A percentile compares a stretch with the other conserved stretches of the same genome.
These are phyloP conservation scores for Juglanconis juglandina DNA, from an alignment of 2,329 filamentous ascomycete species.

Conservation along the genomic window DNA sequence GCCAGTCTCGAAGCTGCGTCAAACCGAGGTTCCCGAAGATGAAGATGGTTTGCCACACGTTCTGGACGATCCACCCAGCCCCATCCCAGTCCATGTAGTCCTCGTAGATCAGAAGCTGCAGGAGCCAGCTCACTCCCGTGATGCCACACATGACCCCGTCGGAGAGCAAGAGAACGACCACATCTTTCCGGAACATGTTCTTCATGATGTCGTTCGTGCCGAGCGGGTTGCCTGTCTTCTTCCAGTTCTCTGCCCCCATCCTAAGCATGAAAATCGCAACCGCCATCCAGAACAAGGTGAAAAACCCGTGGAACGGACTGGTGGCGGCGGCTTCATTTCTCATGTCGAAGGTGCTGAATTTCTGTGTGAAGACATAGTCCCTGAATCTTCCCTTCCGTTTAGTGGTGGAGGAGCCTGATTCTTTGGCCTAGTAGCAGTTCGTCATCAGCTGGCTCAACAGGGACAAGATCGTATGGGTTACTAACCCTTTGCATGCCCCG, in stretches of 20 bases:
- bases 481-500: constrained; percentile 28
- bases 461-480: background rate
- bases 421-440: constrained; percentile 16
- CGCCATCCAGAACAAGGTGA: constrained; percentile 73
- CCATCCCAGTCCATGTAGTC: constrained; percentile 65
- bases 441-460: constrained; percentile 18
- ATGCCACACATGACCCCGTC: constrained; percentile 67
- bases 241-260: constrained; percentile 66
- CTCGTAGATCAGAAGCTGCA: constrained; percentile 60
- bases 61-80: constrained; percentile 70
- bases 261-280: constrained; percentile 65
- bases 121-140: constrained; percentile 61
- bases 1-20: constrained; percentile 70
- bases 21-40: constrained; percentile 60
- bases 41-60: constrained; percentile 67
- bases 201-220: constrained; percentile 70
- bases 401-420: constrained; percentile 5
- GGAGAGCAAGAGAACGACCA: constrained; percentile 55
- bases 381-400: constrained; percentile 34
- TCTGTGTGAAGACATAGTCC: constrained; percentile 66
- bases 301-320: constrained; percentile 75
- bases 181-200: constrained; percentile 58
- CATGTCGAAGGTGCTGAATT: constrained; percentile 72
- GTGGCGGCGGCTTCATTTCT: constrained; percentile 63
- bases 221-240: constrained; percentile 63